Base-by-base conservation (phyloP, 352 stramenopile genomes). In the Phytopythium boreale region DNA sequence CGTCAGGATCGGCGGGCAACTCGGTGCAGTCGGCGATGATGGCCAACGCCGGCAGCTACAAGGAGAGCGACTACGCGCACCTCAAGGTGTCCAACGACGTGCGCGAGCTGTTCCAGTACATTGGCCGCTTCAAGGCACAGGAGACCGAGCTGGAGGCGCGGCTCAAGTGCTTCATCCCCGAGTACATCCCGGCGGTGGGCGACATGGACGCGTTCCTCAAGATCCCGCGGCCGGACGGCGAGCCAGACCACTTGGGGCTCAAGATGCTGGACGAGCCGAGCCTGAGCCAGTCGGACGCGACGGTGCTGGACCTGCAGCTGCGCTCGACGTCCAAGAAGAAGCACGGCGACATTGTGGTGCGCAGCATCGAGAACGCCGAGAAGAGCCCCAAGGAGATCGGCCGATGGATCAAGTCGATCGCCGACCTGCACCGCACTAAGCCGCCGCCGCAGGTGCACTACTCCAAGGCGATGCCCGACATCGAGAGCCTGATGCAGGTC, bases 151-250 rank as follows among this genome's bases (percentile, higher is more conserved):
- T 99, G 41, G 92, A 98, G 67, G 98, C 96, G 39, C 84, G 87
- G 34, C 84, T 99, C 52, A 98, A 98, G 74, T 98, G 93, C 67
- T 99, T 99, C 70, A 92, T 99, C 39, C 97, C 96, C 6, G 92
- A 98, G 66, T 99, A 97, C 71, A 98, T 99, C 49, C 96, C 97
- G 10, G 92, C 96, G 0, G 87, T 99, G 9, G 96, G 96, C 5
- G 93, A 99, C 44, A 98, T 98, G 80, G 96, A 99, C 68, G 81
- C 95, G 11, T 98, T 99, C 72, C 72, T 99, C 49, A 99, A 98
- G 72, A 91, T 98, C 43, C 93, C 94, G 27, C 89, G 94, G n/a
- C 93, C 95, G 7, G 93, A 98, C 70, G 82, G 79, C 15, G 82
- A 97, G 52, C 43, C 72, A 0, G 95, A 98, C 71, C 75, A 95